Conservation (phyloP, 2,329 filamentous ascomycete genomes). For the Fusarium chlamydosporum region DNA sequence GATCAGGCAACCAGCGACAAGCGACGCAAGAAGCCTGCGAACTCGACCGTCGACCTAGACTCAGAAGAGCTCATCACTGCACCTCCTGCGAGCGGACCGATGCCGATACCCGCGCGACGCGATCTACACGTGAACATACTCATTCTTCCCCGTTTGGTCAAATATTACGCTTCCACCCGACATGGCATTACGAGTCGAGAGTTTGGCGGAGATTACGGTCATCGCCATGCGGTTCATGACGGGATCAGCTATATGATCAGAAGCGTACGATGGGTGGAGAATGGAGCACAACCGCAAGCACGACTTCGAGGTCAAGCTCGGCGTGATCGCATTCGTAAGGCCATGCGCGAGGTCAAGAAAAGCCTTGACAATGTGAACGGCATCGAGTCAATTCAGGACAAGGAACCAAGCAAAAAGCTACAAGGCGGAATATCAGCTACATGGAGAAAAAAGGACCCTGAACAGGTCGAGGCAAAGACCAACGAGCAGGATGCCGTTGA, state of each 20-base stretch:
- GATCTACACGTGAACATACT: slow-evolving; percentile 91
- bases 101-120: slow-evolving; percentile 74
- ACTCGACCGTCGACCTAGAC: slow-evolving; percentile 53
- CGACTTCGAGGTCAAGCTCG: slow-evolving; percentile 69
- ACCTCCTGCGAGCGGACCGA: slow-evolving; percentile 72
- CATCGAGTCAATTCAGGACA: slow-evolving; percentile 46
- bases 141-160: slow-evolving; percentile 82
- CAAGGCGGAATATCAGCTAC: slow-evolving; percentile 53
- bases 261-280: slow-evolving; percentile 85
- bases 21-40: slow-evolving; percentile 53
- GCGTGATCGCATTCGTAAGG: slow-evolving; percentile 69
- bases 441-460: slow-evolving; percentile 54
- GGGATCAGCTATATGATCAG: slow-evolving; percentile 91
- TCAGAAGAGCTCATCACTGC: slow-evolving; percentile 63
- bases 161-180: slow-evolving; percentile 80
- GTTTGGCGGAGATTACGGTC: slow-evolving; percentile 72
- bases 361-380: slow-evolving; percentile 53
- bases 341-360: slow-evolving; percentile 66
- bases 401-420: slow-evolving; percentile 45
- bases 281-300: slow-evolving; percentile 74
- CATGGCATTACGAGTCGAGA: slow-evolving; percentile 86
- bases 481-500: slow-evolving; percentile 54
- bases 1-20: slow-evolving; percentile 56
- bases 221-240: slow-evolving; percentile 73
- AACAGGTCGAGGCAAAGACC: slow-evolving; percentile 48